Conservation (phyloP, 2,329 filamentous ascomycete genomes). For the Calycina marina region DNA sequence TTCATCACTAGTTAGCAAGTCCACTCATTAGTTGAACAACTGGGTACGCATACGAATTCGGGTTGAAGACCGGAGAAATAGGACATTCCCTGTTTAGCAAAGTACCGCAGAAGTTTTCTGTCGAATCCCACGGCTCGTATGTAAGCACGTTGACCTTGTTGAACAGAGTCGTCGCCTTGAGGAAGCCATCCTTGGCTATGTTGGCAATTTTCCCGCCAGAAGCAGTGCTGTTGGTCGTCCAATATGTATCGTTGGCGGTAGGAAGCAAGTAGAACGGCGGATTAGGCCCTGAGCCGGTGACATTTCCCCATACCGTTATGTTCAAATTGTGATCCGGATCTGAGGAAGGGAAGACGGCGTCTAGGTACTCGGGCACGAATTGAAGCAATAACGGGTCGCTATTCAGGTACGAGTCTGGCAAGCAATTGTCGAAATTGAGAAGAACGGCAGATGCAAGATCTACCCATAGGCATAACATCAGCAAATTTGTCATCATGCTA, state of each 20-base stretch:
- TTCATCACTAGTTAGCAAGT: too few relatives aligned
- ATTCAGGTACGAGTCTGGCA: conserved; percentile 45
- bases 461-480: conserved; percentile 16
- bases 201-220: conserved; percentile 63
- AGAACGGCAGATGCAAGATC: conserved; percentile 44
- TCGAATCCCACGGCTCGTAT: conserved; percentile 50
- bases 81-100: conserved; percentile 55
- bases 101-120: conserved; percentile 51
- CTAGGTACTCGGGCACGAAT: conserved; percentile 62
- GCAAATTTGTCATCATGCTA: conserved; percentile 9
- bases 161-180: conserved; percentile 51
- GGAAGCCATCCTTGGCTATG: conserved; percentile 22
- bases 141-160: conserved; percentile 59
- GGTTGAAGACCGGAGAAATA: conserved; percentile 55
- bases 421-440: conserved; percentile 74
- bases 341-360: conserved; percentile 55
- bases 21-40: too few relatives aligned
- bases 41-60: conserved; percentile 28
- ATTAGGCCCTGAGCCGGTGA: conserved; percentile 47
- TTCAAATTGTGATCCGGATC: conserved; percentile 49
- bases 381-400: conserved; percentile 50
- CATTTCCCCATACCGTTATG: conserved; percentile 80
- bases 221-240: conserved; percentile 41
- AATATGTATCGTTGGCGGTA: conserved; percentile 36
- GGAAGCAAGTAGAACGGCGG: conserved; percentile 43